Conservation (phyloP, 306 rosid genomes). For the Vicia faba region DNA sequence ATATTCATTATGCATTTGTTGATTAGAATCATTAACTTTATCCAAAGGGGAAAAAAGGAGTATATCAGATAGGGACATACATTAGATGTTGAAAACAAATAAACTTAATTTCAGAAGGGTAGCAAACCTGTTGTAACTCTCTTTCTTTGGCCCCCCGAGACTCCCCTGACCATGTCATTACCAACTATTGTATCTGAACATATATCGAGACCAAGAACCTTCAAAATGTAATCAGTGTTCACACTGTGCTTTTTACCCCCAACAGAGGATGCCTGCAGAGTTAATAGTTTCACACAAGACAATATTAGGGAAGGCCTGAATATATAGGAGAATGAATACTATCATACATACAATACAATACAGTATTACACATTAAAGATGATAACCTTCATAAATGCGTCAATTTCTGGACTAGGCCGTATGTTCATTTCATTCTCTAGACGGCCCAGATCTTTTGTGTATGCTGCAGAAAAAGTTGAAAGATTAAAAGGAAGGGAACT, state of each 20-base stretch:
- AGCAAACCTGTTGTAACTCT: conserved; percentile 85
- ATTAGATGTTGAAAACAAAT: conserved; percentile 13
- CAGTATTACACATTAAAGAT: conserved; percentile 8
- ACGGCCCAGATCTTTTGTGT: conserved; percentile 48
- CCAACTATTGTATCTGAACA: conserved; percentile 89
- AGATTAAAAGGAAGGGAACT: background rate
- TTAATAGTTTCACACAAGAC: conserved; percentile 29
- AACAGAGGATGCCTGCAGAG: conserved; percentile 81
- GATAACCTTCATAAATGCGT: conserved; percentile 87
- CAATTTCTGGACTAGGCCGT: conserved; percentile 80
- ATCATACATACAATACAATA: conserved; percentile 6
- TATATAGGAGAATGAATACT: conserved; percentile 12
- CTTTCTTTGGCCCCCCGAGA: conserved; percentile 92
- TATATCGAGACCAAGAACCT: conserved; percentile 83
- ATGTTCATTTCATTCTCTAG: conserved; percentile 63
- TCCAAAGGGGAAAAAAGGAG: background rate
- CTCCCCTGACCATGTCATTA: conserved; percentile 78
- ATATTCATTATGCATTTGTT: background rate
- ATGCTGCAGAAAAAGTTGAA: conserved; percentile 41
- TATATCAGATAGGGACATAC: background rate
- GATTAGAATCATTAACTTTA: conserved; percentile 15
- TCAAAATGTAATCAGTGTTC: conserved; percentile 74
- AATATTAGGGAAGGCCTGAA: background rate
- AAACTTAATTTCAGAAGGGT: conserved; percentile 10
- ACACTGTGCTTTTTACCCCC: conserved; percentile 75